Evolutionary conservation across 257 asterid species (phyloP), one percentile per base, ranked within the genome.

Genomic region (Fraxinus excelsior): DNA sequence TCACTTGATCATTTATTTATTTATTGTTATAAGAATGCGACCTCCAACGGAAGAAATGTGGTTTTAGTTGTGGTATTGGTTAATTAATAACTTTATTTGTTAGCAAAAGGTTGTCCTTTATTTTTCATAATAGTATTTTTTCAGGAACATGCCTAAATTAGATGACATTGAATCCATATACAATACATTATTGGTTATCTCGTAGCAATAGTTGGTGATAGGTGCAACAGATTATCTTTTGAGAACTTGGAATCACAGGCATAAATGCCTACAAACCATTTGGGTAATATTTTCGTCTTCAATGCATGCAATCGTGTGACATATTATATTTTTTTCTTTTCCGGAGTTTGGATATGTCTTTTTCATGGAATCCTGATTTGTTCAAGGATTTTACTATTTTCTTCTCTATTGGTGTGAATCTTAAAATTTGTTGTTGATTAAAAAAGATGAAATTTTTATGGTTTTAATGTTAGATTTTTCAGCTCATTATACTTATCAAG

Each of bases 401-500:
- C 26, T 53, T 44, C 13, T 44, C 13, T 21, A 38, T 58, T 31
- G 3, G 37, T 44, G 71, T 56, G 34, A 2, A 40, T 56, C 44
- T 70, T 49, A 4, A 42, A 10, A 13, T 46, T 9, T 21, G 18
- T 3, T 18, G 8, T 49, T 16, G 60, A 49, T 49, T 4, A 49
- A 16, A 5, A 49, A 3, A 3, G 21, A 53, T 53, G 62, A 16
- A 49, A 5, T 5, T 53, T n/a, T 5, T 53, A 37, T n/a, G 42
- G 31, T 31, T 4, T 60, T 66, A 21, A 37, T 9, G 64, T 34
- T 31, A 37, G 26, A 42, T 46, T 64, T 69, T 5, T 40, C 26
- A 32, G 49, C 56, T 49, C 65, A 56, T 53, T 53, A 60, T 46
- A 19, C 37, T 37, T 72, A 25, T 70, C 69, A 31, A 56, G 73